Evolutionary conservation across 78 protist species (phyloP).

Genomic region (Dictyostelium brefeldianum): DNA sequence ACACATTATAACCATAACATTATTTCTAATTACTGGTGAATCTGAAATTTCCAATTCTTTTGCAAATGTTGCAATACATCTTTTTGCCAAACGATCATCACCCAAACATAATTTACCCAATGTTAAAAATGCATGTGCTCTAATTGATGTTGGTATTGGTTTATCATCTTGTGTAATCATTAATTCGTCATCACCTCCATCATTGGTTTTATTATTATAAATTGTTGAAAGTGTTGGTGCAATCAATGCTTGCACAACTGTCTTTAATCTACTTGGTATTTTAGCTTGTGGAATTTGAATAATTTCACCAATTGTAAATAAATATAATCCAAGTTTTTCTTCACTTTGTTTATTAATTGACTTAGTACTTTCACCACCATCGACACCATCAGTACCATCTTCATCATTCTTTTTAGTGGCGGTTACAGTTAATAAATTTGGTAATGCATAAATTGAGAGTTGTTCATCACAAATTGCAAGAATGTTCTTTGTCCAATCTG

Average conservation of each 20-base stretch:
- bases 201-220: background rate
- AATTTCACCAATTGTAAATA: conserved; percentile 84
- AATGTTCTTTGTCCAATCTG: conserved; percentile 23
- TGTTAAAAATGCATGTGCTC: conserved; percentile 87
- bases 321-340: conserved; percentile 20
- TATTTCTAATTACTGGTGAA: conserved; percentile 85
- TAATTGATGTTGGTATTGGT: conserved; percentile 39
- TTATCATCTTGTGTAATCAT: background rate
- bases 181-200: background rate
- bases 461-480: conserved; percentile 44
- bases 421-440: background rate
- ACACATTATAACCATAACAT: conserved; percentile 88
- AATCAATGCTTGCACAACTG: conserved; percentile 79
- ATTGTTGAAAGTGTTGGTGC: conserved; percentile 37
- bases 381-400: background rate
- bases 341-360: background rate
- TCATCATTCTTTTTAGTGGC: background rate
- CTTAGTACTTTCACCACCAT: background rate
- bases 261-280: conserved; percentile 37
- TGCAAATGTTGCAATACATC: conserved; percentile 82
- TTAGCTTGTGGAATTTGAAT: conserved; percentile 45
- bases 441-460: conserved; percentile 26
- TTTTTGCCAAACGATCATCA: conserved; percentile 80
- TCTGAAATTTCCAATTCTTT: conserved; percentile 80
- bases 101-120: conserved; percentile 87